Conservation (phyloP, 192 early-diverging fungal genomes). For the Backusella westeae region DNA sequence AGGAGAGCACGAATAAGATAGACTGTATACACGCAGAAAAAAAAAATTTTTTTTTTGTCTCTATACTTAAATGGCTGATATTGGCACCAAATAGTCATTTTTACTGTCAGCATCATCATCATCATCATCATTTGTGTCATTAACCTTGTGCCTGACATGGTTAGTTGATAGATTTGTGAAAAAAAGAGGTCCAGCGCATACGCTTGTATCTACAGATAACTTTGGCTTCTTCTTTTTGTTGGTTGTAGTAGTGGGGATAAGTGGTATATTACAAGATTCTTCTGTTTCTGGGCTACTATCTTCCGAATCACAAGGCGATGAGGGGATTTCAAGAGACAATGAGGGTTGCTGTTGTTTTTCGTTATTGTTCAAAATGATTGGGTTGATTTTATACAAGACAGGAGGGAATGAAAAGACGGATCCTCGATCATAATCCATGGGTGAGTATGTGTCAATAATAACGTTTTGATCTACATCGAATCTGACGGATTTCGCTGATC, state of each 20-base stretch:
- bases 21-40: neutral
- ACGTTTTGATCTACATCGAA: slow-evolving; percentile 20
- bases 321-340: slow-evolving; percentile 11
- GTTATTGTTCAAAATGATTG: neutral
- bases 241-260: neutral
- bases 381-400: slow-evolving; percentile 26
- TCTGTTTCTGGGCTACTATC: slow-evolving; percentile 9
- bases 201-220: slow-evolving; percentile 19
- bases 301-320: slow-evolving; percentile 4
- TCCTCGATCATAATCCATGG: slow-evolving; percentile 26
- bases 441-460: slow-evolving; percentile 25
- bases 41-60: neutral
- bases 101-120: neutral
- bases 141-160: slow-evolving; percentile 15
- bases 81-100: slow-evolving; percentile 19
- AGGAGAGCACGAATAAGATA: neutral
- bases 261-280: neutral
- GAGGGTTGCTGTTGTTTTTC: neutral
- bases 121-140: neutral
- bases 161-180: slow-evolving; percentile 29
- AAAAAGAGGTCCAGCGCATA: slow-evolving; percentile 20
- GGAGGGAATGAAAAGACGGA: slow-evolving; percentile 18
- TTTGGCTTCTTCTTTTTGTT: slow-evolving; percentile 27
- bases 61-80: slow-evolving; percentile 4
- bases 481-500: slow-evolving; percentile 15